A percentile compares a stretch with the other conserved stretches of the same genome.
These are phyloP conservation scores for Dimocarpus longan DNA, from an alignment of 345 rosid species.

Conservation along the genomic window DNA sequence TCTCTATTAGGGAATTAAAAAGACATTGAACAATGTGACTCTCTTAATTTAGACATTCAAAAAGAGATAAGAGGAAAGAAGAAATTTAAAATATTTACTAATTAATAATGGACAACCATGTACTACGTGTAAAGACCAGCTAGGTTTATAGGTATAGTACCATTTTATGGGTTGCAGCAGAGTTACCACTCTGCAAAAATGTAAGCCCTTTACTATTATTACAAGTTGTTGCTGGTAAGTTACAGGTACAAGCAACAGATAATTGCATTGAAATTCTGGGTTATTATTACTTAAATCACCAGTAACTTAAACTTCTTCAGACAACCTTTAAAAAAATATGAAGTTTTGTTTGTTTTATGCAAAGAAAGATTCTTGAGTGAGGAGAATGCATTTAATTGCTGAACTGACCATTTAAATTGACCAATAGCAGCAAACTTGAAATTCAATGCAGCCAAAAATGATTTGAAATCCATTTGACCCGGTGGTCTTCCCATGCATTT, in stretches of 20 bases:
- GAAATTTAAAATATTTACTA: not conserved
- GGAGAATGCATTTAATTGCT: not conserved
- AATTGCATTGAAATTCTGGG: too few relatives aligned
- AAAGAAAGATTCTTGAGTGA: not conserved
- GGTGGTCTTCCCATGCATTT: not conserved
- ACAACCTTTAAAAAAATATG: too few relatives aligned
- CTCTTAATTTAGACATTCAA: constrained; percentile 6
- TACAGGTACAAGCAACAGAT: too few relatives aligned
- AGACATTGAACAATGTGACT: constrained; percentile 17
- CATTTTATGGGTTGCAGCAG: too few relatives aligned
- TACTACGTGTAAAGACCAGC: too few relatives aligned
- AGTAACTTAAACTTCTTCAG: too few relatives aligned
- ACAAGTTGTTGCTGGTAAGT: not conserved
- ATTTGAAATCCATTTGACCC: not conserved
- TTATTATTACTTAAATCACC: too few relatives aligned
- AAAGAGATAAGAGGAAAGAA: not conserved
- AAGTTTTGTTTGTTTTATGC: too few relatives aligned
- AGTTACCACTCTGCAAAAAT: too few relatives aligned
- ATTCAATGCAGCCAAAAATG: not conserved
- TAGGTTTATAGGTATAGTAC: too few relatives aligned
- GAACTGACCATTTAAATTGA: not conserved
- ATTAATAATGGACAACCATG: too few relatives aligned
- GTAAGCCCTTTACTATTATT: not conserved
- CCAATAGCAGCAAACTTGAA: not conserved
- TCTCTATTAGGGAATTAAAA: not conserved